Conservation (phyloP, 2,329 filamentous ascomycete species). For the Acrodontium crateriforme region DNA sequence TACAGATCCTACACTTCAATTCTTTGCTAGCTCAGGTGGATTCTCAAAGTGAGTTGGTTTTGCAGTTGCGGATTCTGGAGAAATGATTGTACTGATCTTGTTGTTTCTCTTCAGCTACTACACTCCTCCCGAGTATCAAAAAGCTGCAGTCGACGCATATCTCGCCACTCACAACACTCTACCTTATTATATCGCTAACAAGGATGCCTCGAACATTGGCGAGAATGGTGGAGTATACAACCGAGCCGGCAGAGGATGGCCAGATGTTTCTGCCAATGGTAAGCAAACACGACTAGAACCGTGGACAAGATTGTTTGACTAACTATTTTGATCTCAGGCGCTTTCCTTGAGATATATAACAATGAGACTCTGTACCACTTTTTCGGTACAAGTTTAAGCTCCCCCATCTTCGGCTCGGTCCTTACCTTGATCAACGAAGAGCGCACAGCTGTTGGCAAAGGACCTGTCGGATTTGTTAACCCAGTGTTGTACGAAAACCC, state of each 20-base stretch:
- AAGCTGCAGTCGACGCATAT: conserved; percentile 22
- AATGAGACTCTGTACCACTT: background rate
- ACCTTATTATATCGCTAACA: conserved; percentile 11
- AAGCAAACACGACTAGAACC: no score
- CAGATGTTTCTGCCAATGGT: conserved; percentile 25
- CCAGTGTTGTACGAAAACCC: conserved; percentile 15
- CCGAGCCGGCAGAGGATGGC: conserved; percentile 14
- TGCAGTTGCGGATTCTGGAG: background rate
- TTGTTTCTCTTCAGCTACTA: conserved; percentile 22
- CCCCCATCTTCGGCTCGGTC: conserved; percentile 33
- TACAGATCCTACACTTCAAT: background rate
- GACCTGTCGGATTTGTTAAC: conserved; percentile 21
- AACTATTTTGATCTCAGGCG: conserved; percentile 15
- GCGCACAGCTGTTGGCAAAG: conserved; percentile 13
- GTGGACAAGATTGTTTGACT: no score
- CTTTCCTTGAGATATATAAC: conserved; percentile 1
- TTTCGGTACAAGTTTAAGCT: conserved; percentile 12
- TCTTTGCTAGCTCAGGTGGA: no score
- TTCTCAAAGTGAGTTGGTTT: no score
- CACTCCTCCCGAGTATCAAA: conserved; percentile 22
- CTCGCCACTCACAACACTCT: conserved; percentile 11
- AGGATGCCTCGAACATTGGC: conserved; percentile 9
- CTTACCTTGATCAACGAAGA: conserved; percentile 31
- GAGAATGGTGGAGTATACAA: conserved; percentile 14
- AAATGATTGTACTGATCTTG: conserved; percentile 7